Evolutionary conservation across 768 basidiomycete genomes (phyloP).

Genomic region (Lactarius tabidus): DNA sequence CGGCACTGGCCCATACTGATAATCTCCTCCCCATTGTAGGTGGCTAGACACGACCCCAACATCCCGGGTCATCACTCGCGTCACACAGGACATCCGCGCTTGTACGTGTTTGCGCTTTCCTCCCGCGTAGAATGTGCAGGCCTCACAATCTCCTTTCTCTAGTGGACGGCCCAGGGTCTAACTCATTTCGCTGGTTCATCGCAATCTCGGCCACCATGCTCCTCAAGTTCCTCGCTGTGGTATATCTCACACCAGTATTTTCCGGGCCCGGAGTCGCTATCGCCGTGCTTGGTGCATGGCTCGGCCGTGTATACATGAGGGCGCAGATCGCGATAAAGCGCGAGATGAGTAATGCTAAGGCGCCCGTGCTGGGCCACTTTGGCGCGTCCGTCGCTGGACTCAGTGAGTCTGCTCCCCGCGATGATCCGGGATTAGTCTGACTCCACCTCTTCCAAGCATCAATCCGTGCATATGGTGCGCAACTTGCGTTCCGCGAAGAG

Average conservation of each 20-base stretch:
- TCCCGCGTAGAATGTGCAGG: background rate
- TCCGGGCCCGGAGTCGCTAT: constrained; percentile 37
- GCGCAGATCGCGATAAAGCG: constrained; percentile 55
- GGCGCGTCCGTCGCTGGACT: constrained; percentile 49
- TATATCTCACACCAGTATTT: constrained; percentile 39
- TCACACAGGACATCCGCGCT: constrained; percentile 58
- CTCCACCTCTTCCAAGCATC: constrained; percentile 30
- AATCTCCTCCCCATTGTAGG: constrained; percentile 27
- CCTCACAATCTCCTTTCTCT: background rate
- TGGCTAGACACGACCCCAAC: constrained; percentile 50
- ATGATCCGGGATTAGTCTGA: background rate
- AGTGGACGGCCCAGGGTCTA: constrained; percentile 37
- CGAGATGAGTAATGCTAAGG: constrained; percentile 48
- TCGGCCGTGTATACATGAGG: constrained; percentile 50
- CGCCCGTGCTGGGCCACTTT: constrained; percentile 49
- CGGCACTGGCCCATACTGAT: background rate
- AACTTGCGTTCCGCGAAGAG: constrained; percentile 40
- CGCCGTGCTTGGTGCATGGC: constrained; percentile 37
- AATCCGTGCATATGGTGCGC: constrained; percentile 54
- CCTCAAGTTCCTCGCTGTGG: constrained; percentile 37
- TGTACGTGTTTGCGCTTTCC: constrained; percentile 21
- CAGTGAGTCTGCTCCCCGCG: constrained; percentile 29
- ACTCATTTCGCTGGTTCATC: constrained; percentile 27
- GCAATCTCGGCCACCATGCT: constrained; percentile 35
- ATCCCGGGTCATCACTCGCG: constrained; percentile 58